Evolutionary conservation across 106 monocot species (phyloP), one percentile per base, ranked within the genome.

Genomic region (Xerophyta viscosa): DNA sequence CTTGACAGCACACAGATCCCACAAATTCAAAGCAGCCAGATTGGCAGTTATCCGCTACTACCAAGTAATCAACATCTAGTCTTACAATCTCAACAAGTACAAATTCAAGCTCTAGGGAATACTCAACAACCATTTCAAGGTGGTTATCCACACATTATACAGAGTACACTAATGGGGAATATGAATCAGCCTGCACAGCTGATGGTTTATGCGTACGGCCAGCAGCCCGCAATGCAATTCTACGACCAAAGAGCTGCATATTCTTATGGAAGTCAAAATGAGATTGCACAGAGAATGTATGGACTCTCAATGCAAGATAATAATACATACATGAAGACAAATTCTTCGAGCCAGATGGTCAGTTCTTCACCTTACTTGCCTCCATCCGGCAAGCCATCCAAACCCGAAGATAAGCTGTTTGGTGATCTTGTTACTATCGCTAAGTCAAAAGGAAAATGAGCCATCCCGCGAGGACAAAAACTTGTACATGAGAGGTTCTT

Each of bases 361-460:
- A 24, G 31, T 2, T 47, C 66, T 4, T 63, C 63, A 20, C 56
- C 62, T 43, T 31, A 67, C 28, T 27, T 36, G 14, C 37, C 10
- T 11, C 64, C 58, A 49, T 51, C 76, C 17, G 59, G 22, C 39
- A 68, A 54, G 37, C 54, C 53, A 4, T 30, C 64, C 6, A 85
- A 69, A 58, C 69, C 64, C 5, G 79, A 80, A 63, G 85, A 85
- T 58, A 85, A 76, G 22, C 65, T 85, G 12, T 85, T 85, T 50
- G 80, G 79, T n/a, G 85, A 85, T 65, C 85, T 85, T 66, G 76
- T 85, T 31, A 85, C 25, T 24, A 64, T 80, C 11, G 80, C 85
- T 28, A 85, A 80, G 57, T 41, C 79, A 26, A 85, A 39, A 80
- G 72, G 72, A 66, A 15, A 77, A 56, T 56, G 75, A 65, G 61